Percentiles rank a stretch among this genome's conserved stretches.
These are phyloP conservation scores for Cryphonectria japonica DNA, from an alignment of 2,329 filamentous ascomycete genomes.

Conservation along the genomic window DNA sequence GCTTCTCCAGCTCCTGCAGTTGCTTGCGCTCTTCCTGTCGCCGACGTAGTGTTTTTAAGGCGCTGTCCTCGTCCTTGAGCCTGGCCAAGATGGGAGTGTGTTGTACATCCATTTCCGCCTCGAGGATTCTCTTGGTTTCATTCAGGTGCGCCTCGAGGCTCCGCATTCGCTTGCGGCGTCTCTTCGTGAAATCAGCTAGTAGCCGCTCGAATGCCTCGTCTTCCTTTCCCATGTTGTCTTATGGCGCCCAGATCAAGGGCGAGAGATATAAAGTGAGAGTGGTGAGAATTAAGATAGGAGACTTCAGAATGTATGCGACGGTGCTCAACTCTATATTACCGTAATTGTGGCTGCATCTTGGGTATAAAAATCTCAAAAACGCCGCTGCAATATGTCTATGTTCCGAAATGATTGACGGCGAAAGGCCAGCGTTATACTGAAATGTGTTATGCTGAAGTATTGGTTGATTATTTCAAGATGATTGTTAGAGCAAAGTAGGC, in stretches of 20 bases:
- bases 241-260: background rate
- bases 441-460: background rate
- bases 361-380: background rate
- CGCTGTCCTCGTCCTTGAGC: background rate
- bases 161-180: background rate
- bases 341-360: background rate
- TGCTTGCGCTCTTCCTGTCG: background rate
- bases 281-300: background rate
- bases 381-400: background rate
- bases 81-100: background rate
- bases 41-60: background rate
- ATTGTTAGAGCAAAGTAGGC: background rate
- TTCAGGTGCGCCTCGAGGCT: background rate
- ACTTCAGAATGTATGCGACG: background rate
- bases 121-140: background rate
- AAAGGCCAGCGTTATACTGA: background rate
- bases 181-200: background rate
- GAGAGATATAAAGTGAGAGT: too few species aligned
- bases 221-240: background rate
- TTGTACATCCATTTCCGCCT: background rate
- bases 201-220: background rate
- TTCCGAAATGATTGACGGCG: too few species aligned
- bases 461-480: background rate
- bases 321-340: background rate
- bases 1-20: background rate